These are phyloP conservation scores for Ophioceras dolichostomum DNA, from an alignment of 2,329 filamentous ascomycete species.

Conservation along the genomic window DNA sequence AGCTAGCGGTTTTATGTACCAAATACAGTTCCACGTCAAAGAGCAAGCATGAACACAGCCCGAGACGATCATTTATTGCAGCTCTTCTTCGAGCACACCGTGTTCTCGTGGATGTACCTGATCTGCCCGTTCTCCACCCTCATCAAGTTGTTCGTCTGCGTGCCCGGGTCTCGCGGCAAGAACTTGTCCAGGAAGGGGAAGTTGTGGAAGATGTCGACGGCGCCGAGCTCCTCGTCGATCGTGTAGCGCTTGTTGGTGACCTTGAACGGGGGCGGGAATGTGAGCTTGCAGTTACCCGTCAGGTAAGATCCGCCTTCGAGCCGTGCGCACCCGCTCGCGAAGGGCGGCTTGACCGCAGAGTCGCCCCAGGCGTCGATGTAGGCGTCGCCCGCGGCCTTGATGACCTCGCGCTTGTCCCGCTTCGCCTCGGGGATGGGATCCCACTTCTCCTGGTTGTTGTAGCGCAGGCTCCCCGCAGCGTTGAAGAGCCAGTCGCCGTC, in stretches of 20 bases:
- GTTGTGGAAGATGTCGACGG: slow-evolving; percentile 9
- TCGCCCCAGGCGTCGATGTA: slow-evolving; percentile 8
- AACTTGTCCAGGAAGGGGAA: slow-evolving; percentile 13
- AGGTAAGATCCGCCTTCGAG: slow-evolving; percentile 8
- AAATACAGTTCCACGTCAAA: too few species aligned
- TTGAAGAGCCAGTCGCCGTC: slow-evolving; percentile 9
- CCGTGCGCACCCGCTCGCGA: slow-evolving; percentile 5
- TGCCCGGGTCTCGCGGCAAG: slow-evolving; percentile 8
- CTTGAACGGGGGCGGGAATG: slow-evolving; percentile 7
- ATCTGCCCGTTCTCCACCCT: slow-evolving; percentile 11
- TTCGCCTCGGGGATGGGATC: slow-evolving; percentile 7
- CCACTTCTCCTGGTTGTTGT: slow-evolving; percentile 7
- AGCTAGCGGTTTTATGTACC: too few species aligned
- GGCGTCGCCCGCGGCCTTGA: slow-evolving; percentile 7
- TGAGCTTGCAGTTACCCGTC: slow-evolving; percentile 1
- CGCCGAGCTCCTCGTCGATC: slow-evolving; percentile 8
- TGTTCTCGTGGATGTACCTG: slow-evolving; percentile 12
- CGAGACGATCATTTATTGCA: slow-evolving; percentile 7
- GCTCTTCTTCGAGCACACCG: slow-evolving; percentile 9
- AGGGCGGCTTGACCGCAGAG: slow-evolving; percentile 4
- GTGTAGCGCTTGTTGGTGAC: slow-evolving; percentile 7
- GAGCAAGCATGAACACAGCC: not conserved
- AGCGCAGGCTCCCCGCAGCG: slow-evolving; percentile 4
- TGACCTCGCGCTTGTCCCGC: slow-evolving; percentile 7
- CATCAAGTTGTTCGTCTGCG: slow-evolving; percentile 10